phyloP scores from a whole-genome alignment of 352 stramenopile genomes.

The Pythium angustatum region DNA sequence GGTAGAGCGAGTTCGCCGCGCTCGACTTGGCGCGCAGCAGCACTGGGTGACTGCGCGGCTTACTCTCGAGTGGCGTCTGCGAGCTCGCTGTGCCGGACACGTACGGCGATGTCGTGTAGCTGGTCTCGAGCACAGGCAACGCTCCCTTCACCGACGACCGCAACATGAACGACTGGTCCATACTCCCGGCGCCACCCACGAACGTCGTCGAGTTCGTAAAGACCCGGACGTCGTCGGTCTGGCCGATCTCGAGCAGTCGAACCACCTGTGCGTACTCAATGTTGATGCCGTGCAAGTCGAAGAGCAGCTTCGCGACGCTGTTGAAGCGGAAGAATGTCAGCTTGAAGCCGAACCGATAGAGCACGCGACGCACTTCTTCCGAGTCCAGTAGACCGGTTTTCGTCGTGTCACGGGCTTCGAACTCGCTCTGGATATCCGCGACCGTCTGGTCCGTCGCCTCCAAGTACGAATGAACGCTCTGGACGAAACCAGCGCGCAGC shows the following conservation, averaged over 20 bases:
- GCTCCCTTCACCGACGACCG: conserved; percentile 4
- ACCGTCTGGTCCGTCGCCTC: conserved; percentile 16
- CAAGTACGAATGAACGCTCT: conserved; percentile 23
- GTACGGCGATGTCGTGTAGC: neutral
- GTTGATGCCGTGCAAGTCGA: conserved; percentile 22
- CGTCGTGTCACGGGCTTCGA: conserved; percentile 3
- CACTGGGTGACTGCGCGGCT: neutral
- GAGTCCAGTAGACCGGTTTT: conserved; percentile 19
- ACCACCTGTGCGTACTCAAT: conserved; percentile 32
- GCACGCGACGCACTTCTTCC: conserved; percentile 28
- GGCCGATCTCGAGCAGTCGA: conserved; percentile 22
- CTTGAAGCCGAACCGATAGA: conserved; percentile 30
- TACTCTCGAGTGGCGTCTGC: neutral
- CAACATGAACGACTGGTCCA: no score
- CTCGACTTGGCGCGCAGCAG: conserved; percentile 28
- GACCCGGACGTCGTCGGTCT: conserved; percentile 17
- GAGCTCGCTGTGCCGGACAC: neutral
- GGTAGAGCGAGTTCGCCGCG: conserved; percentile 22
- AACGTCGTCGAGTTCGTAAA: conserved; percentile 2
- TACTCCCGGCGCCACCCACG: neutral
- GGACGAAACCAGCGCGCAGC: conserved; percentile 25
- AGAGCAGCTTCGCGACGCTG: conserved; percentile 32
- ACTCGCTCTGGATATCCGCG: conserved; percentile 21
- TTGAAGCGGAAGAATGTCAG: conserved; percentile 35
- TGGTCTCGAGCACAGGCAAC: conserved; percentile 2